These are phyloP conservation scores for Polytolypa hystricis DNA, from an alignment of 2,329 filamentous ascomycete genomes.

Conservation along the genomic window DNA sequence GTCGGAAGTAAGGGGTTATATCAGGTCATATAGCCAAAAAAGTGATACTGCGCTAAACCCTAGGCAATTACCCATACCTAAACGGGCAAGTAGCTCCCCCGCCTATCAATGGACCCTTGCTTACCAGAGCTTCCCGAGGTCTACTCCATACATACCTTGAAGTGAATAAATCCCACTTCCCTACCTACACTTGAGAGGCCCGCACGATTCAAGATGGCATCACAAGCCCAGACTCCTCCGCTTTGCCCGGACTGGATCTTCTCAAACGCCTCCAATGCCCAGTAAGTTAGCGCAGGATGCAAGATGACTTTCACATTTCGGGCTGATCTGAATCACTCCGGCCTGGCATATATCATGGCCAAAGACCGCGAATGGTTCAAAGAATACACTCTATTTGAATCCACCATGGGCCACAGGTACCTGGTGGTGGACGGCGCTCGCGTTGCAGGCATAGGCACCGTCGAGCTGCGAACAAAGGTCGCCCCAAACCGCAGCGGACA, in stretches of 20 bases:
- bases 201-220: no score
- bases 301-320: not conserved
- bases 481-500: constrained; percentile 4
- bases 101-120: no score
- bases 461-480: constrained; percentile 8
- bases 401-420: not conserved
- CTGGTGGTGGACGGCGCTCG: not conserved
- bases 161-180: no score
- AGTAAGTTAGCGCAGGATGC: constrained; percentile 3
- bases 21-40: no score
- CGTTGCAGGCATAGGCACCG: constrained; percentile 8
- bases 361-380: constrained; percentile 13
- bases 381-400: constrained; percentile 10
- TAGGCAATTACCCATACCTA: no score
- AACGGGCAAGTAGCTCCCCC: no score
- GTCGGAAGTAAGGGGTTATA: no score
- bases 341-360: constrained; percentile 3
- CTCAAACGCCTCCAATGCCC: constrained; percentile 8
- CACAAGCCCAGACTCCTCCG: no score
- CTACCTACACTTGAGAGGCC: no score
- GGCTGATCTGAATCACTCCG: not conserved
- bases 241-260: constrained; percentile 10
- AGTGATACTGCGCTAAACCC: no score
- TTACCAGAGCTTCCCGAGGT: no score
- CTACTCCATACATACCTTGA: no score